Conservation (phyloP, 2,329 filamentous ascomycete genomes). For the Penicillium concentricum region DNA sequence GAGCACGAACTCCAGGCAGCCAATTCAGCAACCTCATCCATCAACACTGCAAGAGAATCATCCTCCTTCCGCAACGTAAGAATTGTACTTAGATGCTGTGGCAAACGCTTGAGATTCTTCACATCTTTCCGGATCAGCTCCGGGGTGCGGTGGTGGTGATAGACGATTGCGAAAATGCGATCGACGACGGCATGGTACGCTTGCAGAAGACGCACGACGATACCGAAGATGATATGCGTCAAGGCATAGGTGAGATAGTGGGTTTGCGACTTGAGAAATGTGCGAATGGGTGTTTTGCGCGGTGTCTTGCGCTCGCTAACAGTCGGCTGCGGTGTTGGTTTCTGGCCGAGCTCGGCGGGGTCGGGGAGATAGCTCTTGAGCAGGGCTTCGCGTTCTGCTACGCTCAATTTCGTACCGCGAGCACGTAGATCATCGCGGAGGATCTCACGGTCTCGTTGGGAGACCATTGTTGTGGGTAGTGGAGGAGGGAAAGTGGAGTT, state of each 20-base stretch:
- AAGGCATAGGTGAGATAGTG: constrained; percentile 46
- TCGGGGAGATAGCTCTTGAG: constrained; percentile 55
- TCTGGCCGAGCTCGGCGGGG: constrained; percentile 29
- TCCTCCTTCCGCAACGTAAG: constrained; percentile 67
- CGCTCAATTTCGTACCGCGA: constrained; percentile 42
- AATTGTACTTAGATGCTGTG: constrained; percentile 84
- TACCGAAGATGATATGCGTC: constrained; percentile 75
- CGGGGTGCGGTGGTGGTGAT: constrained; percentile 94
- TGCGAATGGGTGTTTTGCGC: constrained; percentile 44
- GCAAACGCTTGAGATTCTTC: constrained; percentile 68
- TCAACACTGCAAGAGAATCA: constrained; percentile 76
- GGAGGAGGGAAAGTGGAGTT: constrained; percentile 7
- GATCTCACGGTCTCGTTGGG: constrained; percentile 32
- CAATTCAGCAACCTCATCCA: constrained; percentile 89
- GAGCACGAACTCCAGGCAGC: constrained; percentile 90
- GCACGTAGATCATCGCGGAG: constrained; percentile 42
- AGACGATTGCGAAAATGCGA: constrained; percentile 75
- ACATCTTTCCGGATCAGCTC: constrained; percentile 90
- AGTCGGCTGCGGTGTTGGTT: constrained; percentile 8
- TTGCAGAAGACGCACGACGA: constrained; percentile 80
- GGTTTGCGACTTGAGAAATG: constrained; percentile 46
- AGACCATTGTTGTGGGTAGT: constrained; percentile 30
- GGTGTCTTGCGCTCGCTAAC: constrained; percentile 22
- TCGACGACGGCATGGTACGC: constrained; percentile 76
- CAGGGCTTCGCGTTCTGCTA: constrained; percentile 51